These are phyloP conservation scores for Rhododendron griersonianum DNA, from an alignment of 148 eudicot species.

Conservation along the genomic window DNA sequence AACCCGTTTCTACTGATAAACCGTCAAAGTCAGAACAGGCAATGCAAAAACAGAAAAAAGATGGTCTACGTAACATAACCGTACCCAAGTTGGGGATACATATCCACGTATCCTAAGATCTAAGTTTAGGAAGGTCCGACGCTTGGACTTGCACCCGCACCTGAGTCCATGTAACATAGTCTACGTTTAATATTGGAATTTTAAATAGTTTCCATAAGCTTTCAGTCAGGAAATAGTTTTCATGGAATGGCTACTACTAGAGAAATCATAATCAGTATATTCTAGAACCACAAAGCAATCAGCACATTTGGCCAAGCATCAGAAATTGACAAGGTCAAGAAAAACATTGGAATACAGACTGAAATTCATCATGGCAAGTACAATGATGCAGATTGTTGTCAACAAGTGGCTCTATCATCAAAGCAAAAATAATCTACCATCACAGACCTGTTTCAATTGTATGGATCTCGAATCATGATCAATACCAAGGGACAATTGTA, in stretches of 20 bases:
- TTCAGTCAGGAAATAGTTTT: not conserved
- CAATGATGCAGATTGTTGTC: not conserved
- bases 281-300: not conserved
- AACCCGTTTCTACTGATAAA: conserved; percentile 10
- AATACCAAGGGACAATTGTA: not conserved
- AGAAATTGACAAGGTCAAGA: not conserved
- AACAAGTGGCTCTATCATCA: not conserved
- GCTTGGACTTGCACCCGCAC: no score
- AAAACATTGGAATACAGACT: not conserved
- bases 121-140: no score
- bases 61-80: no score
- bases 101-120: no score
- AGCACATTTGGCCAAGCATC: not conserved
- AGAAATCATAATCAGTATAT: not conserved
- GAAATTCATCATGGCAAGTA: not conserved
- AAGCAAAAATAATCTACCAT: not conserved
- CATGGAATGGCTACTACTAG: not conserved
- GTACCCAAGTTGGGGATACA: no score
- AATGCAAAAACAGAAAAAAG: not conserved
- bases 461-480: not conserved
- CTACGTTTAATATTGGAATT: no score
- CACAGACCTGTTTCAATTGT: not conserved
- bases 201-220: not conserved
- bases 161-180: no score
- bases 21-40: not conserved